Evolutionary conservation across 495 filamentous ascomycete species (phyloP), one percentile per base, ranked within the genome.

Genomic region (Chaetomium fimeti): DNA sequence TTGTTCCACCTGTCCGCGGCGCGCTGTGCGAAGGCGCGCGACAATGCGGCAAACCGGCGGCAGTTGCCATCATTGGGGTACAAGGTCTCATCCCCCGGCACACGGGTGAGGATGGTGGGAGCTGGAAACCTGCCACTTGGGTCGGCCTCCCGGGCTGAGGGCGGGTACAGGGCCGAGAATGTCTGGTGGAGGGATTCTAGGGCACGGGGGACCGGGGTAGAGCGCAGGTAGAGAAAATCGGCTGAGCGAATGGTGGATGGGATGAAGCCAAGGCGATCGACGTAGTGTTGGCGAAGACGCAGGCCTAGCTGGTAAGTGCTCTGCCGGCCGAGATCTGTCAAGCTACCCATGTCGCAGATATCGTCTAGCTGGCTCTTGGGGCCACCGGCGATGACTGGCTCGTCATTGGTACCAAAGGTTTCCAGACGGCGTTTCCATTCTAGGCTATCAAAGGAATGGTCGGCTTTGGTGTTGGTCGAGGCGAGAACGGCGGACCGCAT

Each of bases 11-110:
- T 83, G 38, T 87, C 81, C 12, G 92, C 91, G 5, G 93, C 84
- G 7, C 91, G 82, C 57, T 93, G 83, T 2, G 93, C 92, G 74
- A 97, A 98, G 0, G 88, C 88, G 25, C 87, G 77, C 2, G 87
- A 84, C 9, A 98, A 83, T 57, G 93, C 90, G 28, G 85, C 85
- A 72, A 97, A 94, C 13, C 94, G 84, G 43, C 88, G 84, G 75
- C 94, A 98, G 73, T 87, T 90, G 56, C 82, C 78, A 61, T 96
- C 92, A 72, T 98, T 98, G 0, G 94, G 94, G 73, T 89, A 97
- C 0, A 98, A 79, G 0, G 93, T 97, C 77, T 98, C 94, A 60
- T 97, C 93, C 1, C 83, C 81, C 0, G 87, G 83, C 6, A 86
- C 81, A 13, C 92, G 81, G 0, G 84, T 87, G 13, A 96, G 76